Evolutionary conservation across 2,329 filamentous ascomycete species (phyloP).

Genomic region (Talaromyces marneffei): DNA sequence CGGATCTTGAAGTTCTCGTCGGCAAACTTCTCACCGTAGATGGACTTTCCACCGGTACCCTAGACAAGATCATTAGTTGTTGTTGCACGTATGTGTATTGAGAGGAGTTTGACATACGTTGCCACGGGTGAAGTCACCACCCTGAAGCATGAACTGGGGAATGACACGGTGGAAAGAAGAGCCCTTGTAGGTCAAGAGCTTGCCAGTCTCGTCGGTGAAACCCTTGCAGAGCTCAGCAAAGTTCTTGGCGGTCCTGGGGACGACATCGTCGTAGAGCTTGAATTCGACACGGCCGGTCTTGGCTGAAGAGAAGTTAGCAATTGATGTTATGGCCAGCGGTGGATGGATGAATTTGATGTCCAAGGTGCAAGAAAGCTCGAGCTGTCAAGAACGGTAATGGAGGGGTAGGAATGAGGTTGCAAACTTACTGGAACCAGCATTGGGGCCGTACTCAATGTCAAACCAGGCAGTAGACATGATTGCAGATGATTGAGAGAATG

Average conservation of each 20-base stretch:
- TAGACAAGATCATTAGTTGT: slow-evolving; percentile 34
- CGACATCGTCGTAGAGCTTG: slow-evolving; percentile 75
- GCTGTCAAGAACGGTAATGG: neutral
- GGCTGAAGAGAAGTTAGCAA: slow-evolving; percentile 44
- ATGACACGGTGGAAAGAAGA: slow-evolving; percentile 92
- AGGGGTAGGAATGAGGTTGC: neutral
- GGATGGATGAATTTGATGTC: neutral
- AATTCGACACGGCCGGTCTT: slow-evolving; percentile 80
- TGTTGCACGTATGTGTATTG: too few species aligned
- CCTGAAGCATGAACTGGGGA: slow-evolving; percentile 90
- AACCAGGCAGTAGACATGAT: slow-evolving; percentile 72
- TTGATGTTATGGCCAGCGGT: neutral
- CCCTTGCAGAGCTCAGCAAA: slow-evolving; percentile 82
- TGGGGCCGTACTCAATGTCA: slow-evolving; percentile 61
- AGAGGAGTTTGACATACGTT: slow-evolving; percentile 61
- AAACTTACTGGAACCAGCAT: slow-evolving; percentile 28
- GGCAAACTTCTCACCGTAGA: slow-evolving; percentile 90
- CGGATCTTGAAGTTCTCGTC: slow-evolving; percentile 83
- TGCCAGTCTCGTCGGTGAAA: slow-evolving; percentile 48
- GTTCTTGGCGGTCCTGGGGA: slow-evolving; percentile 83
- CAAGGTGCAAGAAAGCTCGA: neutral
- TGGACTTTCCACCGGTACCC: slow-evolving; percentile 88
- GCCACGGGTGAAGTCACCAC: slow-evolving; percentile 87
- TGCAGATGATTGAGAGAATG: slow-evolving; percentile 60
- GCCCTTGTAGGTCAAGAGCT: slow-evolving; percentile 54